Conservation (phyloP, 768 basidiomycete genomes). For the Lactarius tabidus region DNA sequence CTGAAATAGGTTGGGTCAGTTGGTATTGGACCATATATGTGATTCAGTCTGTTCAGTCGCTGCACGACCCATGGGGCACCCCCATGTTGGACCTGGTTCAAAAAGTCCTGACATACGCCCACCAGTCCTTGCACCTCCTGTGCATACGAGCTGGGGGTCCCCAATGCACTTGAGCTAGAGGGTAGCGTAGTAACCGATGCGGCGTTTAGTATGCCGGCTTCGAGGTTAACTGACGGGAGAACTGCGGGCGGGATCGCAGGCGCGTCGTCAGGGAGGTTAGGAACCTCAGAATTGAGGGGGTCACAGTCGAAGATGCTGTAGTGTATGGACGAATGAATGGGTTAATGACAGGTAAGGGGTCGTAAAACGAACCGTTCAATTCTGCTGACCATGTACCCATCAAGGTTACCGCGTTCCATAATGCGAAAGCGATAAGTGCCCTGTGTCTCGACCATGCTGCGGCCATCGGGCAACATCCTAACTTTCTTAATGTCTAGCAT, state of each 20-base stretch:
- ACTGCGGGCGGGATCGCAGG: constrained; percentile 13
- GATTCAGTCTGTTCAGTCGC: constrained; percentile 73
- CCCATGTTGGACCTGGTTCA: constrained; percentile 58
- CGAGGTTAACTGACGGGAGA: neutral
- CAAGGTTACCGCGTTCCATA: constrained; percentile 74
- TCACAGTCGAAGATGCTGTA: constrained; percentile 30
- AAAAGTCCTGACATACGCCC: constrained; percentile 54
- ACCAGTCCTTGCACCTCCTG: constrained; percentile 37
- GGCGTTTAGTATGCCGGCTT: constrained; percentile 2
- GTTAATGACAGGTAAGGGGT: neutral
- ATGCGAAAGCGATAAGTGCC: constrained; percentile 79
- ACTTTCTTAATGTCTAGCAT: constrained; percentile 88
- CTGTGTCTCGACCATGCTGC: constrained; percentile 78
- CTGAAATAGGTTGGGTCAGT: constrained; percentile 65
- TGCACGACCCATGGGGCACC: constrained; percentile 94
- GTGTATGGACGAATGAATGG: neutral
- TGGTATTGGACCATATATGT: constrained; percentile 76
- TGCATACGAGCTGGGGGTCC: neutral
- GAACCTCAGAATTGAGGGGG: constrained; percentile 16
- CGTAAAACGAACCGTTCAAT: constrained; percentile 51
- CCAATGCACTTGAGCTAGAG: neutral
- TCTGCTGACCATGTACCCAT: constrained; percentile 86
- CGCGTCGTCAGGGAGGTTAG: neutral
- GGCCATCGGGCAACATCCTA: constrained; percentile 83
- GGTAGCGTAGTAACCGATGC: neutral